A percentile compares a stretch with the other conserved stretches of the same genome.
phyloP scores from a whole-genome alignment of 169 alveolate genomes.

The Eimeria necatrix region DNA sequence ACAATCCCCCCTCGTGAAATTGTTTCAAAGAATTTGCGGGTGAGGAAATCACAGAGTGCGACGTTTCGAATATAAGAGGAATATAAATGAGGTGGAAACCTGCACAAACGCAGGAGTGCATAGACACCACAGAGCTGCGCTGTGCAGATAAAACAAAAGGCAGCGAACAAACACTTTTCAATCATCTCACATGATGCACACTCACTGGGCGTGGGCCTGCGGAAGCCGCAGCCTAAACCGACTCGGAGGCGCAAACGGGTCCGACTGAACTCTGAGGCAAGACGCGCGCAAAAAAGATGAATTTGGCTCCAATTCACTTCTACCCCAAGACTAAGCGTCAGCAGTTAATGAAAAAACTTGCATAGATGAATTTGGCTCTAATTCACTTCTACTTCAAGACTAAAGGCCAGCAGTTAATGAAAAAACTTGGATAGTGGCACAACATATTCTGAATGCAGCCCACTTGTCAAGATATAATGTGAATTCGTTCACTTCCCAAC shows the following conservation, averaged over 20 bases:
- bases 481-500: slow-evolving; percentile 82
- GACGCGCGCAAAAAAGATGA: no score
- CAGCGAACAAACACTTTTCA: not conserved
- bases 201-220: slow-evolving; percentile 81
- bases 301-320: not conserved
- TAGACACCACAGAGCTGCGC: not conserved
- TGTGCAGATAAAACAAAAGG: not conserved
- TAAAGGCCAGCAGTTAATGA: not conserved
- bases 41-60: slow-evolving; percentile 84
- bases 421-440: not conserved
- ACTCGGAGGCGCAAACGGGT: slow-evolving; percentile 90
- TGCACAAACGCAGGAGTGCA: not conserved
- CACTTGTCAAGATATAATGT: slow-evolving; percentile 73
- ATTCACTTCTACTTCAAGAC: not conserved
- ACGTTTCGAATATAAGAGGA: slow-evolving; percentile 77
- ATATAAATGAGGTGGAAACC: slow-evolving; percentile 83
- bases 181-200: not conserved
- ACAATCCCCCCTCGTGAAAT: slow-evolving; percentile 56
- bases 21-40: slow-evolving; percentile 65
- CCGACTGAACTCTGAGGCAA: slow-evolving; percentile 86
- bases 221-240: slow-evolving; percentile 84
- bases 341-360: not conserved
- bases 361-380: not conserved
- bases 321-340: not conserved
- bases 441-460: slow-evolving; percentile 42